phyloP scores from a whole-genome alignment of 495 filamentous ascomycete species.

The Xylaria curta region DNA sequence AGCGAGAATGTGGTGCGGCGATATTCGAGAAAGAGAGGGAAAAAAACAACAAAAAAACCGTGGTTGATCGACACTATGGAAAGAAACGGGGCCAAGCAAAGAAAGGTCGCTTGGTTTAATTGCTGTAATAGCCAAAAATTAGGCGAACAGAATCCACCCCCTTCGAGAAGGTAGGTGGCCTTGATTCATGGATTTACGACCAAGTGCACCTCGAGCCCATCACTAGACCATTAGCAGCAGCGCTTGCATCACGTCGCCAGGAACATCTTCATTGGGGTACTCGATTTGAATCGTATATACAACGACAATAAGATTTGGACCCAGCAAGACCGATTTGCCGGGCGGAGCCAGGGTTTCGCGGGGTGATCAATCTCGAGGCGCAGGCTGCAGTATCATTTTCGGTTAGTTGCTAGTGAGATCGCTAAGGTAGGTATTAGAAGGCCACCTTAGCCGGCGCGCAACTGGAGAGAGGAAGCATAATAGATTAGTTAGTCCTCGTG shows the following conservation, averaged over 20 bases:
- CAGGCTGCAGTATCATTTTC: constrained; percentile 16
- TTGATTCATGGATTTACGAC: background rate
- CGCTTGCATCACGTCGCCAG: constrained; percentile 10
- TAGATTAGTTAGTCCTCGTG: constrained; percentile 20
- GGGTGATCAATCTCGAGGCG: constrained; percentile 13
- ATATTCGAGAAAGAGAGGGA: background rate
- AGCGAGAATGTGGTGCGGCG: constrained; percentile 27
- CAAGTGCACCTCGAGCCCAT: background rate
- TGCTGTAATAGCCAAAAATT: background rate
- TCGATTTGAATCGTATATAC: background rate
- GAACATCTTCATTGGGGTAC: background rate
- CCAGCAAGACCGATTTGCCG: constrained; percentile 10
- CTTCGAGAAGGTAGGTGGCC: background rate
- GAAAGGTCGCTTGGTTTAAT: background rate
- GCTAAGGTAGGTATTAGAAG: constrained; percentile 5
- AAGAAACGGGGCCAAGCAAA: constrained; percentile 14
- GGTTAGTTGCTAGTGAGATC: constrained; percentile 12
- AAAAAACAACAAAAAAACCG: constrained; percentile 11
- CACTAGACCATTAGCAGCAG: background rate
- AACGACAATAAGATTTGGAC: background rate
- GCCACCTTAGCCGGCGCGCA: constrained; percentile 11
- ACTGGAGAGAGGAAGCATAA: constrained; percentile 11
- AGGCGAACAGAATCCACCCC: constrained; percentile 4
- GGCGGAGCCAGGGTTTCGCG: constrained; percentile 12
- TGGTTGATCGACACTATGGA: constrained; percentile 13